These are phyloP conservation scores for Cyberlindnera lachancei DNA, from an alignment of 805 yeast species.

Conservation along the genomic window DNA sequence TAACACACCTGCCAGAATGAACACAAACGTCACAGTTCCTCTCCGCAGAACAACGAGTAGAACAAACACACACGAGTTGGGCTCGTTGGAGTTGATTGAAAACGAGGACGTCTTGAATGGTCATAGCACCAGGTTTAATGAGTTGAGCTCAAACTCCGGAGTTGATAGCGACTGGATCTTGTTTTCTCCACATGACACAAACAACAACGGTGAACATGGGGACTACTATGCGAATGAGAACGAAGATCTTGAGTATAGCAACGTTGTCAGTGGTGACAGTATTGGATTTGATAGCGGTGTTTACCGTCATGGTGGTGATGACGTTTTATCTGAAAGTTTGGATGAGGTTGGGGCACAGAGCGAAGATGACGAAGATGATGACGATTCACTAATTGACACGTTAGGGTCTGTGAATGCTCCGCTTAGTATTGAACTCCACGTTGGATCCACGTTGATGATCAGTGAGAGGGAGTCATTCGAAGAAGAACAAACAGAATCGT, in stretches of 20 bases:
- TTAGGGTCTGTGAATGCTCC: constrained; percentile 9
- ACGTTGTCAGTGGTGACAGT: too few relatives aligned
- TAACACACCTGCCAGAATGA: too few relatives aligned
- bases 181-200: constrained; percentile 17
- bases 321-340: constrained; percentile 12
- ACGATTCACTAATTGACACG: constrained; percentile 21
- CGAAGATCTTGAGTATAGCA: too few relatives aligned
- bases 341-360: constrained; percentile 4
- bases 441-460: neutral
- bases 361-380: constrained; percentile 20
- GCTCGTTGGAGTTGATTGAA: too few relatives aligned
- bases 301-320: too few relatives aligned
- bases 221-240: too few relatives aligned
- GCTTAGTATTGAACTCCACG: constrained; percentile 7
- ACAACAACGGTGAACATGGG: too few relatives aligned
- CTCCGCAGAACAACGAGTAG: too few relatives aligned
- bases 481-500: neutral
- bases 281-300: neutral
- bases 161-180: constrained; percentile 22
- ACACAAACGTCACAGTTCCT: too few relatives aligned
- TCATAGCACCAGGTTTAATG: constrained; percentile 1
- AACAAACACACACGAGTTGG: too few relatives aligned
- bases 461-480: neutral
- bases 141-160: constrained; percentile 17
- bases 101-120: too few relatives aligned